These are phyloP conservation scores for Aquanectria penicillioides DNA, from an alignment of 2,329 filamentous ascomycete species.

Conservation along the genomic window DNA sequence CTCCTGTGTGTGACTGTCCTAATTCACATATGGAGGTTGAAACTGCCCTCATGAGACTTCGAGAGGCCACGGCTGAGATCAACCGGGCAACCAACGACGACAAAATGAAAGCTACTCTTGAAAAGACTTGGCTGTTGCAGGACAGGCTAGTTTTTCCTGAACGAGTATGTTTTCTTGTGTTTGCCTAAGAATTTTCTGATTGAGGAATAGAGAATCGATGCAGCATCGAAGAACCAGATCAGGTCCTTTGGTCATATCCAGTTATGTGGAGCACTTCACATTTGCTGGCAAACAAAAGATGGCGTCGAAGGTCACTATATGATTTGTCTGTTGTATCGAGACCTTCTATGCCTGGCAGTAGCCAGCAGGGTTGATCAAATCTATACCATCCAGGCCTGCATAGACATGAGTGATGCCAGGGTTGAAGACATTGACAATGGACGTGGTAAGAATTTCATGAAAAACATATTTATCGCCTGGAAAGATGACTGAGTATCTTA, in stretches of 20 bases:
- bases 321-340: slow-evolving; percentile 84
- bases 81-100: slow-evolving; percentile 86
- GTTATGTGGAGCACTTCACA: slow-evolving; percentile 84
- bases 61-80: slow-evolving; percentile 80
- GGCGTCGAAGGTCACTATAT: slow-evolving; percentile 82
- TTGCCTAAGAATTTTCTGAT: neutral
- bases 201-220: slow-evolving; percentile 56
- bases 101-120: slow-evolving; percentile 73
- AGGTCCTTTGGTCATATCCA: slow-evolving; percentile 82
- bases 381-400: slow-evolving; percentile 80
- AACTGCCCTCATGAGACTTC: slow-evolving; percentile 75
- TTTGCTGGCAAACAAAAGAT: slow-evolving; percentile 80
- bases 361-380: slow-evolving; percentile 70
- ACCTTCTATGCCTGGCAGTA: slow-evolving; percentile 80
- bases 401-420: slow-evolving; percentile 72
- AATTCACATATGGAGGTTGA: slow-evolving; percentile 84
- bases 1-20: slow-evolving; percentile 86
- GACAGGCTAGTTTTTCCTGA: slow-evolving; percentile 80
- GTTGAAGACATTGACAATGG: slow-evolving; percentile 81
- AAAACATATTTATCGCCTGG: too few species aligned
- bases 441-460: slow-evolving; percentile 62
- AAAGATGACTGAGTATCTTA: slow-evolving; percentile 28
- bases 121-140: slow-evolving; percentile 87
- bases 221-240: slow-evolving; percentile 71
- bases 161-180: slow-evolving; percentile 61